Evolutionary conservation across 2,329 filamentous ascomycete species (phyloP).

Genomic region (Trichoderma atroviride): DNA sequence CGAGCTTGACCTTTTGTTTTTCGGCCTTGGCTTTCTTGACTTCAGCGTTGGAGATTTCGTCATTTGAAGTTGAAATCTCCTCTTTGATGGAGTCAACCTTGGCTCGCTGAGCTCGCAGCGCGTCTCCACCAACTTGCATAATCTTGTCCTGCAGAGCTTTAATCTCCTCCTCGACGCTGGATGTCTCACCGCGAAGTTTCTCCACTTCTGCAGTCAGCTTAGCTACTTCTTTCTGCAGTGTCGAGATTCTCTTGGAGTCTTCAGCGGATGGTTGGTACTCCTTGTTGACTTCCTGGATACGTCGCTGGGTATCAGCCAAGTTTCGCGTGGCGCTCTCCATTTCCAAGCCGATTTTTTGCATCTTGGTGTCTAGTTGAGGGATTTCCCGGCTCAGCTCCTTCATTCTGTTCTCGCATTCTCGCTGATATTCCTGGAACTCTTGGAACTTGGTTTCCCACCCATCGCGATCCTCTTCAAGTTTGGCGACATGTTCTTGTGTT

Average conservation of each 20-base stretch:
- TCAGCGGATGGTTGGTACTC: slow-evolving; percentile 80
- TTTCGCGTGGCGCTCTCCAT: slow-evolving; percentile 85
- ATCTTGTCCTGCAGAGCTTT: slow-evolving; percentile 93
- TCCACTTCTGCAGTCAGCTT: slow-evolving; percentile 77
- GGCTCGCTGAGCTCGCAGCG: slow-evolving; percentile 83
- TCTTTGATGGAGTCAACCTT: slow-evolving; percentile 89
- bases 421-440: slow-evolving; percentile 81
- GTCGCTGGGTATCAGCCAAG: slow-evolving; percentile 78
- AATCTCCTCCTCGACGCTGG: slow-evolving; percentile 89
- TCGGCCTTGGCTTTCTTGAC: slow-evolving; percentile 89
- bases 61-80: slow-evolving; percentile 77
- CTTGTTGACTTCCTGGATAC: slow-evolving; percentile 79
- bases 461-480: slow-evolving; percentile 86
- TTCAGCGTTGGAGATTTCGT: slow-evolving; percentile 83
- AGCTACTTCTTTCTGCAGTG: slow-evolving; percentile 76
- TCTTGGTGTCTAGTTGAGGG: slow-evolving; percentile 82
- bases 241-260: slow-evolving; percentile 73
- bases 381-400: slow-evolving; percentile 75
- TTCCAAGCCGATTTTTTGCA: slow-evolving; percentile 88
- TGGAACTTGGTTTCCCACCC: slow-evolving; percentile 79
- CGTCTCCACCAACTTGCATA: slow-evolving; percentile 96
- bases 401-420: slow-evolving; percentile 73
- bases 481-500: slow-evolving; percentile 82
- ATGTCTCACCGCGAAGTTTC: slow-evolving; percentile 80
- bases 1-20: slow-evolving; percentile 85